Conservation (phyloP, 2,329 filamentous ascomycete species). For the Aspergillus texensis region DNA sequence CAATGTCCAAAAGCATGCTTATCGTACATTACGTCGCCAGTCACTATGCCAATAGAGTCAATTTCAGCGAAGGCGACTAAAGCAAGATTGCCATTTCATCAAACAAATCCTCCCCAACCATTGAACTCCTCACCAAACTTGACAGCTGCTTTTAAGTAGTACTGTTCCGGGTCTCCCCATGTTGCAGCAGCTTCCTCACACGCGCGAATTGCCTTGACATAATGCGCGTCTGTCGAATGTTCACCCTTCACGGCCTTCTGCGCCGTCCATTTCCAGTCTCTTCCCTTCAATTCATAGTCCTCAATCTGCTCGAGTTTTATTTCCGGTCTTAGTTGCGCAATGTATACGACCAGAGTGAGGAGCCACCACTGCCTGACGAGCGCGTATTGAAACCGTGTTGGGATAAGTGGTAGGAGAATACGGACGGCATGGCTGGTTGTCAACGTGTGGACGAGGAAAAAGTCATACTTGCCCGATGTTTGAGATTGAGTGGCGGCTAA, state of each 20-base stretch:
- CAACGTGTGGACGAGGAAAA: slow-evolving; percentile 79
- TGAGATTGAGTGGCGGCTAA: slow-evolving; percentile 38
- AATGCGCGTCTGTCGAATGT: slow-evolving; percentile 76
- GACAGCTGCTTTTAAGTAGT: slow-evolving; percentile 54
- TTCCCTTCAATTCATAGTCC: slow-evolving; percentile 61
- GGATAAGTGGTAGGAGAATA: slow-evolving; percentile 78
- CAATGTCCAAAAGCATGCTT: neutral
- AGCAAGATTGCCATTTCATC: neutral
- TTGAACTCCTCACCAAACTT: slow-evolving; percentile 55
- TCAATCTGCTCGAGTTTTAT: slow-evolving; percentile 69
- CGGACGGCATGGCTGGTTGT: slow-evolving; percentile 86
- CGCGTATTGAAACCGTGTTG: slow-evolving; percentile 69
- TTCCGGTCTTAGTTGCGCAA: slow-evolving; percentile 71
- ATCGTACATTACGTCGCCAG: neutral
- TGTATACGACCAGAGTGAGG: slow-evolving; percentile 75
- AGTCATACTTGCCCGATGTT: slow-evolving; percentile 67
- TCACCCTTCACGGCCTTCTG: slow-evolving; percentile 69
- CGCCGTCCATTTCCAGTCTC: slow-evolving; percentile 76
- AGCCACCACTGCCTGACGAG: slow-evolving; percentile 91
- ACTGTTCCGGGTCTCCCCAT: slow-evolving; percentile 49
- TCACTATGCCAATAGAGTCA: neutral
- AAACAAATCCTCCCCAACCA: slow-evolving; percentile 65
- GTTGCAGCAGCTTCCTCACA: slow-evolving; percentile 36
- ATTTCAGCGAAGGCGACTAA: neutral
- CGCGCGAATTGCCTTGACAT: slow-evolving; percentile 78